Evolutionary conservation across 371 early-diverging fungal genomes (phyloP), one percentile per base, ranked within the genome.

Genomic region (Homolaphlyctis polyrhiza): DNA sequence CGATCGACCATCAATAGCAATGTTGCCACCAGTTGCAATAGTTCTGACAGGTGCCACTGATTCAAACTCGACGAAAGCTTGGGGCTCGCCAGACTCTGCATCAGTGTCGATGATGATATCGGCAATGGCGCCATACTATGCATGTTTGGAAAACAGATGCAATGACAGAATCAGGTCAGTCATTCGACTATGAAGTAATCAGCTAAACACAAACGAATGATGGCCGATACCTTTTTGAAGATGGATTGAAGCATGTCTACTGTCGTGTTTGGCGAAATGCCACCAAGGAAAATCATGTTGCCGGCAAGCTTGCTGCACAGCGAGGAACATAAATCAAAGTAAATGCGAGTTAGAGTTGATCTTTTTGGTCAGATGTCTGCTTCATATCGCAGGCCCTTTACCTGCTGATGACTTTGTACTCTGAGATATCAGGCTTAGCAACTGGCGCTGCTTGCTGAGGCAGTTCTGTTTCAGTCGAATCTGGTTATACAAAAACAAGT

Each of bases 41-140:
- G 11, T 51, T 6, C 52, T 11, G 11, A 51, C 52, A 11, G 32
- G 11, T 27, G 67, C 69, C 2, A 64, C 67, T 16, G 65, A 55
- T 18, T 52, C 13, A 43, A 72, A 75, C 51, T 78, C 78, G 36
- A 78, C 61, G 54, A 70, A 78, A 1, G 74, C 78, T 57, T 72
- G 69, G 27, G 63, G 63, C 14, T 55, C 65, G 23, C 74, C 72
- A 51, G 69, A 64, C 32, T 66, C 71, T 4, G 32, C 57, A 52
- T 78, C 65, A 30, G 70, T 55, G 36, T 70, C 58, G 14, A 78
- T 23, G 52, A 64, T 64, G 39, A 73, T 62, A 57, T 78, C 78
- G n/a, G 73, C 57, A 16, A 75, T 63, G 6, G 34, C 43, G 13
- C 68, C 69, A 54, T 64, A 68, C 61, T 64, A 32, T n/a, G 48